A percentile compares a stretch with the other conserved stretches of the same genome.
These are phyloP conservation scores for Boechera divaricarpa DNA, from an alignment of 345 rosid species.

Conservation along the genomic window DNA sequence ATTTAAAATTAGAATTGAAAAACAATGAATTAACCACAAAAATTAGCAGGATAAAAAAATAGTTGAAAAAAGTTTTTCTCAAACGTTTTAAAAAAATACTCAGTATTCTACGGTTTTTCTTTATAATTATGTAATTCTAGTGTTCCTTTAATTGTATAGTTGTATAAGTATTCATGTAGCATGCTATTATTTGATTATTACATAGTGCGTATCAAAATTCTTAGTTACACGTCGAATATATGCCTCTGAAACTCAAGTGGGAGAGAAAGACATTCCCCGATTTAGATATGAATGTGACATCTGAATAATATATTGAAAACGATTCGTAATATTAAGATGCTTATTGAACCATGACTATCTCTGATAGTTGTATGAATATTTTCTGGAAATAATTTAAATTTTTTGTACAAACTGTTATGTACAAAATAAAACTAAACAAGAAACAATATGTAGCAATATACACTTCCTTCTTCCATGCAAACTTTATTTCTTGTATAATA, in stretches of 20 bases:
- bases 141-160: no score
- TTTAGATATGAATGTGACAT: not conserved
- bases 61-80: no score
- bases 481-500: not conserved
- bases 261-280: not conserved
- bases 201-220: no score
- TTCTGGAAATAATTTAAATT: not conserved
- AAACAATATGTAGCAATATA: not conserved
- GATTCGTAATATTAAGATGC: not conserved
- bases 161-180: no score
- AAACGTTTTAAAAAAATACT: no score
- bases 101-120: no score
- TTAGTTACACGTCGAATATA: not conserved
- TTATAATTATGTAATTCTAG: no score
- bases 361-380: not conserved
- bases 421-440: not conserved
- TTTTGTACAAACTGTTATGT: not conserved
- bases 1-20: no score
- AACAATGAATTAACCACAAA: no score
- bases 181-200: no score
- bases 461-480: not conserved
- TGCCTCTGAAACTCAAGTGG: conserved; percentile 16
- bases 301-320: not conserved
- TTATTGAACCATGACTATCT: not conserved
- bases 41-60: no score